phyloP scores from a whole-genome alignment of 495 filamentous ascomycete genomes.

The Tirmania nivea region DNA sequence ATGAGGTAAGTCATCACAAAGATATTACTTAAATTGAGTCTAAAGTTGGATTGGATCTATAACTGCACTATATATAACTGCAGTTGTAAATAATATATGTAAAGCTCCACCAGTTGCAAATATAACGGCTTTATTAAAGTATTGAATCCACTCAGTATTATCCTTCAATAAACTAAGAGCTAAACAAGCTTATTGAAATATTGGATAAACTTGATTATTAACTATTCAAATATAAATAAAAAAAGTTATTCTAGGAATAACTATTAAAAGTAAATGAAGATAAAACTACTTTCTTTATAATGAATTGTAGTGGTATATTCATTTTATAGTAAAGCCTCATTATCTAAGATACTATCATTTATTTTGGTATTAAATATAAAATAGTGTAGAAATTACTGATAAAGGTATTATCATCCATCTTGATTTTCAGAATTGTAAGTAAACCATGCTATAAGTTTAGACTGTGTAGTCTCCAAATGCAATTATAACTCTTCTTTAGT shows the following conservation, averaged over 20 bases:
- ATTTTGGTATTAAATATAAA: constrained; percentile 1
- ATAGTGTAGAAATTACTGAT: constrained; percentile 6
- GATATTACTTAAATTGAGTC: background rate
- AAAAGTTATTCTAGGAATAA: background rate
- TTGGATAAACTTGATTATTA: background rate
- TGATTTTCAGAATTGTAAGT: constrained; percentile 3
- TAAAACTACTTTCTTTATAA: background rate
- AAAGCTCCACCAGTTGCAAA: background rate
- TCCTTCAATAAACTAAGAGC: background rate
- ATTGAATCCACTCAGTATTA: background rate
- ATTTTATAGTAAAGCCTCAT: background rate
- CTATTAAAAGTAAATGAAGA: background rate
- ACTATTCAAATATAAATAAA: background rate
- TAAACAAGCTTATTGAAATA: background rate
- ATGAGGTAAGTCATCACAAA: background rate
- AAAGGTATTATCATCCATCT: constrained; percentile 2
- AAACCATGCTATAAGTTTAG: constrained; percentile 9
- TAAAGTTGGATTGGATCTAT: background rate
- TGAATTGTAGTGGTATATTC: background rate
- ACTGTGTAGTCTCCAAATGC: background rate
- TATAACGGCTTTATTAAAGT: background rate
- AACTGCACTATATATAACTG: background rate
- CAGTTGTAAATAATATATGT: background rate
- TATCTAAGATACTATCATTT: background rate
- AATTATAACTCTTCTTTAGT: background rate